Percentiles rank a stretch among this genome's conserved stretches.
These are phyloP conservation scores for Microdochium nivale DNA, from an alignment of 2,329 filamentous ascomycete species.

Conservation along the genomic window DNA sequence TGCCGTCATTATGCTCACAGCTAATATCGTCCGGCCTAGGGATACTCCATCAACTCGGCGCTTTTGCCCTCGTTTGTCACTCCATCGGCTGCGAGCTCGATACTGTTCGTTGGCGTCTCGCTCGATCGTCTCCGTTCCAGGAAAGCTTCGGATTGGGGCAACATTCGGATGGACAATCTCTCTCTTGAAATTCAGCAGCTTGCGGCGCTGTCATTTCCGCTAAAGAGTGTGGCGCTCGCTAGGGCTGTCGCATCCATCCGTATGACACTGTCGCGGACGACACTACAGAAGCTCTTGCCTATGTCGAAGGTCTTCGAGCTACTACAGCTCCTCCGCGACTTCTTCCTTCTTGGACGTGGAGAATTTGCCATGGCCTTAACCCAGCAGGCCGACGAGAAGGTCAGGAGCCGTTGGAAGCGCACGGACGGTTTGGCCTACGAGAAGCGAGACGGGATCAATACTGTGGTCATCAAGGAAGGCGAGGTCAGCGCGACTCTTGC, in stretches of 20 bases:
- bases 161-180: conserved; percentile 23
- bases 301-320: conserved; percentile 68
- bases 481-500: conserved; percentile 72
- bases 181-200: conserved; percentile 63
- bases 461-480: conserved; percentile 71
- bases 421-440: conserved; percentile 50
- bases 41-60: conserved; percentile 48
- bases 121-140: conserved; percentile 70
- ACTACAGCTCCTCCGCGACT: conserved; percentile 70
- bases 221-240: conserved; percentile 64
- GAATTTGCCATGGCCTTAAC: conserved; percentile 88
- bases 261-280: conserved; percentile 73
- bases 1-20: too few species aligned
- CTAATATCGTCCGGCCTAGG: too few species aligned
- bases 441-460: conserved; percentile 49
- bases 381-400: conserved; percentile 72
- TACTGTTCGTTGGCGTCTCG: conserved; percentile 85
- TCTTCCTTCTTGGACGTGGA: conserved; percentile 78
- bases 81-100: conserved; percentile 64
- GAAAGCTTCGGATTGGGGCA: conserved; percentile 27
- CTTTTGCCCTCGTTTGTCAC: conserved; percentile 76
- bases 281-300: conserved; percentile 74
- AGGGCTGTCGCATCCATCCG: conserved; percentile 69
- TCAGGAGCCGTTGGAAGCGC: conserved; percentile 64
- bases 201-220: conserved; percentile 60